Evolutionary conservation across 768 basidiomycete genomes (phyloP).

Genomic region (Auricularia sp.): DNA sequence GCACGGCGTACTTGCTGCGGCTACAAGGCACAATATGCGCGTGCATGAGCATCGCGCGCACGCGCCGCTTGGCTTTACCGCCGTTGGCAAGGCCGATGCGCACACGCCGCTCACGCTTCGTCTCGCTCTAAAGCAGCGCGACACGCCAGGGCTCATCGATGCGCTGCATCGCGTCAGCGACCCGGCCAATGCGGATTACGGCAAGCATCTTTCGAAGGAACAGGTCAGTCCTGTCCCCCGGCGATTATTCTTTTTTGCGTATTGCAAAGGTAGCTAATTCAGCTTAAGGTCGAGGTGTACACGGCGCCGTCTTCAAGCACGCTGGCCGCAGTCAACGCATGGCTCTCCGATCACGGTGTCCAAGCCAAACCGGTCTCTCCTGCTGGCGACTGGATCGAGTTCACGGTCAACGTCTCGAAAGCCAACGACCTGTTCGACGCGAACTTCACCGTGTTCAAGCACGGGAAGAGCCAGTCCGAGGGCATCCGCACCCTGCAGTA

Average conservation of each 20-base stretch:
- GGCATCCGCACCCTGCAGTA: constrained; percentile 26
- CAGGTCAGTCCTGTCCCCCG: not conserved
- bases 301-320: constrained; percentile 4
- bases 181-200: not conserved
- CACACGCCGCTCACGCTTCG: not conserved
- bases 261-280: not conserved
- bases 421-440: constrained; percentile 27
- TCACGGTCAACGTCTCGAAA: constrained; percentile 22
- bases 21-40: not conserved
- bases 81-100: not conserved
- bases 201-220: not conserved
- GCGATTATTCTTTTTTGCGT: not conserved
- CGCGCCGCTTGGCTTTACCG: not conserved
- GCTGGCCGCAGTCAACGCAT: constrained; percentile 4
- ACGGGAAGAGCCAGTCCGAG: constrained; percentile 18
- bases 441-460: constrained; percentile 25
- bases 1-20: no score
- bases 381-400: constrained; percentile 25
- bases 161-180: not conserved
- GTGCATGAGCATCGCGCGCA: not conserved
- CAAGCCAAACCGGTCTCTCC: not conserved
- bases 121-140: not conserved
- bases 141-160: not conserved
- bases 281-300: constrained; percentile 6
- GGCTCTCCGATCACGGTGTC: constrained; percentile 4